phyloP scores from a whole-genome alignment of 768 basidiomycete genomes.

The Collybiopsis luxurians region DNA sequence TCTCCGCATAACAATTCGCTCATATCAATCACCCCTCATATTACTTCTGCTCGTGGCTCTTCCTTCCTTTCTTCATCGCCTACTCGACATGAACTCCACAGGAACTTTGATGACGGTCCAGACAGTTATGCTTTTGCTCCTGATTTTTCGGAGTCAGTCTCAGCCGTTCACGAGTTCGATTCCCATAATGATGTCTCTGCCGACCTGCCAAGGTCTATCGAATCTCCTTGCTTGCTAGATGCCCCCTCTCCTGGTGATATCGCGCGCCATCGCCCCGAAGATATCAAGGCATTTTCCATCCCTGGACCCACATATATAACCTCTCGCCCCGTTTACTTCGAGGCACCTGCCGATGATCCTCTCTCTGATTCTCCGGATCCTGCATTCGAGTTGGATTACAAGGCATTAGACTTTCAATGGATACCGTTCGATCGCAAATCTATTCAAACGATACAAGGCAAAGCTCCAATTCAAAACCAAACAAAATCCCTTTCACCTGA shows the following conservation, averaged over 20 bases:
- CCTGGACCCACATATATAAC: conserved; percentile 4
- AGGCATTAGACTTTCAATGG: conserved; percentile 3
- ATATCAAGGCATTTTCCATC: not conserved
- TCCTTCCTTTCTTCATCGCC: too few relatives aligned
- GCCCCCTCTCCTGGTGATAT: not conserved
- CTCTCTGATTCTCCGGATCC: not conserved
- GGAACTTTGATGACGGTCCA: too few relatives aligned
- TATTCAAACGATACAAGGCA: not conserved
- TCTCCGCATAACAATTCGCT: too few relatives aligned
- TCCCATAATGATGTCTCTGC: not conserved
- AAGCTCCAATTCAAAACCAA: not conserved
- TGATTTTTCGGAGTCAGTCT: too few relatives aligned
- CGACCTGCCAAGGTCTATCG: not conserved
- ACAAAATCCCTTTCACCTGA: not conserved
- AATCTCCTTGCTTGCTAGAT: not conserved
- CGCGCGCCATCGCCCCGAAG: not conserved
- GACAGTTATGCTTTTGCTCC: too few relatives aligned
- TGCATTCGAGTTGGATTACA: not conserved
- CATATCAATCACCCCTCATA: too few relatives aligned
- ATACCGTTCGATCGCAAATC: conserved; percentile 5
- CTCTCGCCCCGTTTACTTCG: conserved; percentile 3
- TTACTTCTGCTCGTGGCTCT: not conserved
- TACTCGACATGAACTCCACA: too few relatives aligned
- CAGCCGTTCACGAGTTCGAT: too few relatives aligned
- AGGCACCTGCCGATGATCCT: not conserved